Percentiles rank a stretch among this genome's conserved stretches.
phyloP scores from a whole-genome alignment of 768 basidiomycete genomes.

The Xerocomellus chrysenteron region DNA sequence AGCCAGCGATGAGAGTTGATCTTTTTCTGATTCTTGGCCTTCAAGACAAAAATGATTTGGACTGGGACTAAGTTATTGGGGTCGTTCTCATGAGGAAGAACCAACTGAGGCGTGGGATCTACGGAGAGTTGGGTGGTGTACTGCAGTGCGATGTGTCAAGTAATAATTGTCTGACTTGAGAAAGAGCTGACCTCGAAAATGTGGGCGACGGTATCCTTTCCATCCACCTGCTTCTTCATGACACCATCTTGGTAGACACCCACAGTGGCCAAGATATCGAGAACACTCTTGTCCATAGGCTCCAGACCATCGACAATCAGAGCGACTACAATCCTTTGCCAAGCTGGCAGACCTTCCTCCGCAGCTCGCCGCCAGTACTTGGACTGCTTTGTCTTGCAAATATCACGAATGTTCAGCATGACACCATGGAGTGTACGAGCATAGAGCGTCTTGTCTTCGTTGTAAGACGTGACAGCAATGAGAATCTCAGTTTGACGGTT shows the following conservation, averaged over 20 bases:
- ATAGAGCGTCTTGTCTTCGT: slow-evolving; percentile 91
- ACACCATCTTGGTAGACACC: slow-evolving; percentile 94
- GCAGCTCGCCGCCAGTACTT: slow-evolving; percentile 86
- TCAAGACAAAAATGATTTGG: slow-evolving; percentile 86
- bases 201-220: slow-evolving; percentile 87
- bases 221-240: slow-evolving; percentile 91
- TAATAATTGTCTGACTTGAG: neutral
- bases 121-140: slow-evolving; percentile 97
- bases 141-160: slow-evolving; percentile 38
- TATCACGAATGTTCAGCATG: slow-evolving; percentile 97
- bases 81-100: slow-evolving; percentile 87
- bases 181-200: slow-evolving; percentile 77
- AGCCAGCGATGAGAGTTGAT: slow-evolving; percentile 96
- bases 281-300: slow-evolving; percentile 91
- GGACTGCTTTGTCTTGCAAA: slow-evolving; percentile 93
- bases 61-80: slow-evolving; percentile 92
- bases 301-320: slow-evolving; percentile 93
- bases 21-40: slow-evolving; percentile 95
- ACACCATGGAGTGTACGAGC: slow-evolving; percentile 91
- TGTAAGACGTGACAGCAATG: slow-evolving; percentile 93
- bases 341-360: slow-evolving; percentile 80
- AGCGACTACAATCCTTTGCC: slow-evolving; percentile 90
- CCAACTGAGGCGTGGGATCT: slow-evolving; percentile 84
- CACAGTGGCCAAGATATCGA: slow-evolving; percentile 85
- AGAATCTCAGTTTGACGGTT: slow-evolving; percentile 89